These are phyloP conservation scores for Macrotyloma uniflorum DNA, from an alignment of 306 rosid genomes.

Conservation along the genomic window DNA sequence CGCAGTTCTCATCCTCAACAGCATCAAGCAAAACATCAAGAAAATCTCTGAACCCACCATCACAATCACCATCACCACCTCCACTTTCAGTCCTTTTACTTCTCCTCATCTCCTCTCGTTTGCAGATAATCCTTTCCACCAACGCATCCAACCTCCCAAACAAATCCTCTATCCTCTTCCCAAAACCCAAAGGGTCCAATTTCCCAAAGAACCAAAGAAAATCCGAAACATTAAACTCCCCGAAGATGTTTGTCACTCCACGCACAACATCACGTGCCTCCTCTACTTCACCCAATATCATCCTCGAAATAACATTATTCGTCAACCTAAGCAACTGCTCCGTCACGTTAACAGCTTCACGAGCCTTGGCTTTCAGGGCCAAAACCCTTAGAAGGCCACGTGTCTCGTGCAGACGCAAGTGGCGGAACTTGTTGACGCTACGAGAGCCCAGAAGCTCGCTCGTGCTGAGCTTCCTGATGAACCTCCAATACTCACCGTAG, in stretches of 20 bases:
- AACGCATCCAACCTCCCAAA: constrained; percentile 44
- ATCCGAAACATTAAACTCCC: background rate
- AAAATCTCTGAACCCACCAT: constrained; percentile 47
- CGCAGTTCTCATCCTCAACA: background rate
- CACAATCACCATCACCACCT: no score
- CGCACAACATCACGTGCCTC: constrained; percentile 43
- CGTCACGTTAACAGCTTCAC: constrained; percentile 29
- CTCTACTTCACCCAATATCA: constrained; percentile 47
- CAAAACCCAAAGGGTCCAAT: constrained; percentile 42
- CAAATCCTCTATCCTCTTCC: constrained; percentile 44
- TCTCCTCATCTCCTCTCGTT: constrained; percentile 45
- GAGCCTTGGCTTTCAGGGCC: background rate
- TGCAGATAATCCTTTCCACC: constrained; percentile 47
- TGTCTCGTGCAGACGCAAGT: constrained; percentile 33
- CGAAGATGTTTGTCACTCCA: constrained; percentile 1
- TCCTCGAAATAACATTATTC: constrained; percentile 39
- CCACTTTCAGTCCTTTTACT: background rate
- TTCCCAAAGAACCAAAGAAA: constrained; percentile 23
- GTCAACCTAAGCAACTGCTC: constrained; percentile 37
- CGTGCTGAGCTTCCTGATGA: constrained; percentile 41
- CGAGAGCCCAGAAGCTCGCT: constrained; percentile 38
- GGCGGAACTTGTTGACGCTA: background rate
- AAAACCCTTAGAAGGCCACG: background rate
- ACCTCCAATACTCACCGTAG: constrained; percentile 41
- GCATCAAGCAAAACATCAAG: constrained; percentile 55